Base-by-base conservation (phyloP, 2,329 filamentous ascomycete species). In the Colletotrichum musae region DNA sequence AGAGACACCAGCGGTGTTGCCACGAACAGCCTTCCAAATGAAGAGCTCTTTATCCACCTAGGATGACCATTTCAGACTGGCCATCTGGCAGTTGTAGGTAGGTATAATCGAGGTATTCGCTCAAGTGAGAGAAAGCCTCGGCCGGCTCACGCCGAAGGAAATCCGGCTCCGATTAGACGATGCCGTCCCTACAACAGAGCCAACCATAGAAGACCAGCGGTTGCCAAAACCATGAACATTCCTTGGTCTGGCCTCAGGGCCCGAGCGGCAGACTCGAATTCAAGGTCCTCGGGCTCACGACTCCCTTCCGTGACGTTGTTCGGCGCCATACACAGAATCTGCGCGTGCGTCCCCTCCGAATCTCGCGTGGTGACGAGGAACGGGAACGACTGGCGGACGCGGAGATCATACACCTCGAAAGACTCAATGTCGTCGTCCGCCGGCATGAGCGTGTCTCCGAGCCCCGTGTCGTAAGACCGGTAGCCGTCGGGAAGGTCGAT, bases 231-330 rank as follows among this genome's bases (percentile, higher is more conserved):
- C 41, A 43, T 4, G 15, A 43, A 15, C 1, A 43, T n/a, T n/a
- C 6, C 41, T 43, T 4, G 41, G 16, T 43, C 15, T n/a, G 41
- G 41, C 16, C 10, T 43, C 2, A 43, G 5, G 15, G 41, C 41
- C 41, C 15, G 10, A 4, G 41, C 10, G 7, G 13, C 6, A 43
- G 41, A 43, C 16, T 48, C 36, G 18, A 62, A 62, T 5, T 62
- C 59, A 3, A 36, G 7, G 2, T 15, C 59, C 26, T 62, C 50
- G 3, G 59, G 59, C 41, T 62, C 59, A 5, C 59, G 50, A 50
- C 59, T 62, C 9, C 59, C 59, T 9, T 62, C 59, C 21, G 51
- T 53, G 10, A 56, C 59, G 12, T 62, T 56, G 10, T 10, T 62
- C 6, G 59, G 59, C 36, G 59, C 50, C 3, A 62, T 12, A 7